Evolutionary conservation across 148 eudicot species (phyloP), one percentile per base, ranked within the genome.

Genomic region (Chenopodium suecicum): DNA sequence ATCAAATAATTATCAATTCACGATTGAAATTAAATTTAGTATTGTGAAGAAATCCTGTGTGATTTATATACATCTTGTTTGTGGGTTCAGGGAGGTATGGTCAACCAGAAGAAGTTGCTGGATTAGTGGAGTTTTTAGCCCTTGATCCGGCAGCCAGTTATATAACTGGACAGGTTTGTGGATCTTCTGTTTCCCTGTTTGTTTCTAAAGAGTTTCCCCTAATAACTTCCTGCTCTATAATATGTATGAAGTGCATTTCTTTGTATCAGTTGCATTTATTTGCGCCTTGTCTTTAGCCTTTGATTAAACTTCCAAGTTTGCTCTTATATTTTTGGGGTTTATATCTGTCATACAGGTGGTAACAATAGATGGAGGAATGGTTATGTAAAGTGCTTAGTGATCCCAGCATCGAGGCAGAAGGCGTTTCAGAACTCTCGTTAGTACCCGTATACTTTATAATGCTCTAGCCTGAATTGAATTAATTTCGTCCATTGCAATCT

Each of bases 321-420:
- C 8, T 20, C 25, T 54, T 29, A 16, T 17, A 31, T 32, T 69
- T 69, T 69, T 69, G n/a, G 47, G 46, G 16, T 16, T 68, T 66
- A 8, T 78, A 41, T 75, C 32, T 71, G 74, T 3, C 56, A 0
- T 77, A 83, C 92, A 93, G 97, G 97, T 93, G 56, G 62, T 91
- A 17, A 88, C 92, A 29, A 91, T 93, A 71, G 97, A 93, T 86
- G 97, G 97, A 54, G 97, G 97, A 41, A 91, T 93, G 97, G 97
- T 91, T 78, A 91, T 93, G 97, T 93, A 85, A 82, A 83, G 50
- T 41, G 58, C 25, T 50, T 74, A n/a, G 41, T 67, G 74, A 64
- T 52, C 82, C 9, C 20, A 82, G n/a, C 12, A 19, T 48, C 34
- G n/a, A 50, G 71, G 48, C 77, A 47, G 29, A 29, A 69, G 81